phyloP scores from a whole-genome alignment of 768 basidiomycete species.

The Candolleomyces eurysporus region DNA sequence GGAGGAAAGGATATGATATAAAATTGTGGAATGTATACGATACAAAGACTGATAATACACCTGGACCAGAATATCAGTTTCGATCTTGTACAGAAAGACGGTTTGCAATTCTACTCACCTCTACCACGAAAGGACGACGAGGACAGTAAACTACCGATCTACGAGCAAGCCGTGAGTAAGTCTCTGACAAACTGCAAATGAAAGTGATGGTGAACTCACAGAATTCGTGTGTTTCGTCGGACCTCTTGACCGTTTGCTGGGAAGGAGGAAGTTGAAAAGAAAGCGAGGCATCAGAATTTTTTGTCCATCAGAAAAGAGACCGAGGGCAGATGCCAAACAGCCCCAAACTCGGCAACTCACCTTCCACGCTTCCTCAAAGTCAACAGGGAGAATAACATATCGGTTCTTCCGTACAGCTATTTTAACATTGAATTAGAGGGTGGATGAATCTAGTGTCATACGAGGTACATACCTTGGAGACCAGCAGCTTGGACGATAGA shows the following conservation, averaged over 20 bases:
- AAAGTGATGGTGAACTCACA: slow-evolving; percentile 50
- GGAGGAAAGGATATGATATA: slow-evolving; percentile 1
- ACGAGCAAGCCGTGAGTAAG: slow-evolving; percentile 11
- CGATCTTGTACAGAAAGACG: not conserved
- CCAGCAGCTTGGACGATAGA: slow-evolving; percentile 97
- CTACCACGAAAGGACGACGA: slow-evolving; percentile 13
- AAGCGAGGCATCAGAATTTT: slow-evolving; percentile 26
- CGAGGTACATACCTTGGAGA: slow-evolving; percentile 70
- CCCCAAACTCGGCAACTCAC: slow-evolving; percentile 61
- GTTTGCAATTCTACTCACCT: slow-evolving; percentile 20
- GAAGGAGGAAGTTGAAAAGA: slow-evolving; percentile 29
- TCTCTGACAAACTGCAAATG: not conserved
- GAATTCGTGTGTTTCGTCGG: slow-evolving; percentile 96
- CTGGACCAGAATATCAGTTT: slow-evolving; percentile 11
- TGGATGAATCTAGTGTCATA: not conserved
- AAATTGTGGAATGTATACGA: slow-evolving; percentile 17
- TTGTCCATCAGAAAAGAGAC: not conserved
- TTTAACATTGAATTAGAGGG: not conserved
- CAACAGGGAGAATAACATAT: slow-evolving; percentile 93
- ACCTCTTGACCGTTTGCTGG: slow-evolving; percentile 95
- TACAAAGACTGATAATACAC: slow-evolving; percentile 17
- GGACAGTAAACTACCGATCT: slow-evolving; percentile 35
- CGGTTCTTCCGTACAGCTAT: slow-evolving; percentile 96
- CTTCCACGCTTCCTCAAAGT: slow-evolving; percentile 99
- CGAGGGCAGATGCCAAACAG: slow-evolving; percentile 37